Conservation (phyloP, 805 yeast genomes). For the Trichomonascus vanleenenianus region DNA sequence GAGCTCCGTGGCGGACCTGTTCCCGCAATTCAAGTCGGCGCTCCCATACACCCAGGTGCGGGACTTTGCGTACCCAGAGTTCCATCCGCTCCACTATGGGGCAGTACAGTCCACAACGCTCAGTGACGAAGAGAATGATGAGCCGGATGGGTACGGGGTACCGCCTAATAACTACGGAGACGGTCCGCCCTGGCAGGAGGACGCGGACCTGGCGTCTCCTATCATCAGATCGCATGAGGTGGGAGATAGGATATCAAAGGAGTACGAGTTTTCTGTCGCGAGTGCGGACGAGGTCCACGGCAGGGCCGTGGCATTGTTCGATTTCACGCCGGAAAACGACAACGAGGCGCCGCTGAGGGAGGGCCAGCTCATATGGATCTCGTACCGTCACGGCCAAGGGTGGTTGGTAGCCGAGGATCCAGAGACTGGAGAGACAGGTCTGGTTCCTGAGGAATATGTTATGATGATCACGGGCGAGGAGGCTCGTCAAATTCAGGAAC, state of each 20-base stretch:
- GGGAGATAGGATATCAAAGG: conserved; percentile 18
- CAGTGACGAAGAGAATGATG: conserved; percentile 11
- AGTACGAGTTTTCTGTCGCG: conserved; percentile 22
- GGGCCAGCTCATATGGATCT: conserved; percentile 79
- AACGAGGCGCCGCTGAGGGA: conserved; percentile 74
- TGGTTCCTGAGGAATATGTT: conserved; percentile 93
- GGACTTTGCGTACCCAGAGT: conserved; percentile 73
- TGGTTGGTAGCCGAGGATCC: conserved; percentile 92
- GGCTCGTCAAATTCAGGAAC: conserved; percentile 12
- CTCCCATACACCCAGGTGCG: conserved; percentile 43
- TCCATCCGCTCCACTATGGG: conserved; percentile 68
- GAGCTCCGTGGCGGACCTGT: no score
- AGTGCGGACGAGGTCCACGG: conserved; percentile 39
- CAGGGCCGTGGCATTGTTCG: conserved; percentile 80
- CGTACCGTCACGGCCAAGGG: conserved; percentile 94
- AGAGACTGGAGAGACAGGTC: conserved; percentile 69
- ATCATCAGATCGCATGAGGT: conserved; percentile 16
- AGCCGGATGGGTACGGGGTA: conserved; percentile 18
- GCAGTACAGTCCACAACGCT: conserved; percentile 25
- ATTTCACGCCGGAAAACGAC: conserved; percentile 88
- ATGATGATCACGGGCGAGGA: conserved; percentile 28
- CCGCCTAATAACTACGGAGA: conserved; percentile 6
- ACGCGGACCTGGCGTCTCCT: conserved; percentile 26
- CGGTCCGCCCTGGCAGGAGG: conserved; percentile 33
- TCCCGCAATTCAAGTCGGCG: conserved; percentile 28